Base-by-base conservation (phyloP, 2,329 filamentous ascomycete species). In the Cercospora zeae-maydis region DNA sequence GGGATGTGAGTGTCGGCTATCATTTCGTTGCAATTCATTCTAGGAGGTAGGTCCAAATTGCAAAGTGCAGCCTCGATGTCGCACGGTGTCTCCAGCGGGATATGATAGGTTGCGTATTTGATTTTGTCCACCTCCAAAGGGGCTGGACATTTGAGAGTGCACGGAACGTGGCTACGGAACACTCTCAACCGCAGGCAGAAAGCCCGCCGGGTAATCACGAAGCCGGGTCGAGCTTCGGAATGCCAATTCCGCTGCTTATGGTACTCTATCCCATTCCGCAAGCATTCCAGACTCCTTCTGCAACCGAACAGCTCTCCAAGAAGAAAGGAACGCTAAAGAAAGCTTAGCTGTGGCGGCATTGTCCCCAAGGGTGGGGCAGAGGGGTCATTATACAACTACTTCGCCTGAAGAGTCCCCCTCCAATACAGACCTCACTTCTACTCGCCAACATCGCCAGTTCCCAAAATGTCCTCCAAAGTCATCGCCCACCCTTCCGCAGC, bases 401-500 rank as follows among this genome's bases (percentile, higher is more conserved):
- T 47, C 21, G 27, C 14, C 21, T 27, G 11, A 30, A 47, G 21
- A 27, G 27, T 4, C 8, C 21, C 24, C 11, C 6, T 47, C 42
- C 42, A 47, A 27, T 13, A 11, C n/a, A 14, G 24, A 47, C 21
- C 13, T 1, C 11, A 14, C 13, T 14, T 47, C 21, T 27, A 4
- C 21, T 9, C 7, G 6, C 11, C 21, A 7, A 13, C 42, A n/a
- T 24, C 42, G n/a, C 21, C 42, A 1, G 1, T 47, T 21, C 2
- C 21, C 5, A 47, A 2, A 1, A 47, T 47, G 42, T 47, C 42
- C 42, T 19, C 21, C 21, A 47, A 47, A 47, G 42, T 47, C 13
- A 47, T 47, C 14, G 42, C 42, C 42, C 42, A 47, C 21, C 68
- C 68, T 4, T 65, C 62, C 13, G 64, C 63, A 34, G 60, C 59